Evolutionary conservation across 1,284 basidiomycete species (phyloP).

Genomic region (Polyporus tsugae): DNA sequence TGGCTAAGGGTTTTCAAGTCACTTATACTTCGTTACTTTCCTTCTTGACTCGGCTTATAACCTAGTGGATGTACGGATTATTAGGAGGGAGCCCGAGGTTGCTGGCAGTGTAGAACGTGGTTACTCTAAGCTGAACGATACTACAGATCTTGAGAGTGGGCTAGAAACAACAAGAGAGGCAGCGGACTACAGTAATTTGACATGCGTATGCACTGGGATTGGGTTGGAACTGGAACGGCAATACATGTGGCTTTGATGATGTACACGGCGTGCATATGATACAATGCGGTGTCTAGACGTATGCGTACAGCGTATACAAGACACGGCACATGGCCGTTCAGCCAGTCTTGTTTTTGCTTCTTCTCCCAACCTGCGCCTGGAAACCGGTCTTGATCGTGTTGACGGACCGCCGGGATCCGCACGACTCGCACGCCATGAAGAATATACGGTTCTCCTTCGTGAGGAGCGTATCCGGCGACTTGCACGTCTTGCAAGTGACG

Average conservation of each 20-base stretch:
- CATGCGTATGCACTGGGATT: not conserved
- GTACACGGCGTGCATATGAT: conserved; percentile 32
- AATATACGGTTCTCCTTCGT: conserved; percentile 99
- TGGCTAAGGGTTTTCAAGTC: not conserved
- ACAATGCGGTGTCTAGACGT: conserved; percentile 21
- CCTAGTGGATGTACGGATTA: not conserved
- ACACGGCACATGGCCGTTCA: conserved; percentile 32
- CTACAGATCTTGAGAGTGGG: not conserved
- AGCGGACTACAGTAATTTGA: not conserved
- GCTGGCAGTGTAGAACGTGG: not conserved
- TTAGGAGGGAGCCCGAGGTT: not conserved
- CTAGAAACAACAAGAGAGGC: too few species aligned
- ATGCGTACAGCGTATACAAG: conserved; percentile 20
- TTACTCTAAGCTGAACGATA: not conserved
- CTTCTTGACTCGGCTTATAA: not conserved
- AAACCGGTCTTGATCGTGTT: conserved; percentile 98
- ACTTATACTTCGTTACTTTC: not conserved
- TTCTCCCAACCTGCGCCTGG: conserved; percentile 94
- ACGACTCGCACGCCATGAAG: conserved; percentile 98
- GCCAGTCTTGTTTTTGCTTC: conserved; percentile 74
- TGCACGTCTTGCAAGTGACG: conserved; percentile 99
- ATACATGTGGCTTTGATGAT: conserved; percentile 27
- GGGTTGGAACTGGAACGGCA: not conserved
- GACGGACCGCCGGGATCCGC: conserved; percentile 92
- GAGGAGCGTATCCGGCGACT: conserved; percentile 96